Conservation (phyloP, 2,329 filamentous ascomycete species). For the Coniochaeta prunicola region DNA sequence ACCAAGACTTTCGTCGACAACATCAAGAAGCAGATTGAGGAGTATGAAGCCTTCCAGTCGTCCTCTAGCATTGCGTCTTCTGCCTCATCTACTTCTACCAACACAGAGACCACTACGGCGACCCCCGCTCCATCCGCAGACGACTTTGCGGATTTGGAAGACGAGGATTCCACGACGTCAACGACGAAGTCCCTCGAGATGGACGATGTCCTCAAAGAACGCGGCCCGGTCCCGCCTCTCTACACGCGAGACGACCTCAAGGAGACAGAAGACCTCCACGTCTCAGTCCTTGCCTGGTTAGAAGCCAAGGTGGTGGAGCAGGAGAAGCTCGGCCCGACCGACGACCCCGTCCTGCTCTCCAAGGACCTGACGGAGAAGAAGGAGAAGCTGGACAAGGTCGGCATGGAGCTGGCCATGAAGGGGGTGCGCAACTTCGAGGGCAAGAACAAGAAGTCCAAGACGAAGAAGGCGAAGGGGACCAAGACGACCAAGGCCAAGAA, state of each 20-base stretch:
- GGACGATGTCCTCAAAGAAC: slow-evolving; percentile 36
- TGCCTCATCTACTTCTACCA: slow-evolving; percentile 29
- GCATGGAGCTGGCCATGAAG: slow-evolving; percentile 64
- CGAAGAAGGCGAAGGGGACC: slow-evolving; percentile 24
- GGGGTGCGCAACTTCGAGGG: slow-evolving; percentile 50
- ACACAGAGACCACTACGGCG: slow-evolving; percentile 24
- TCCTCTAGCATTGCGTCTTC: slow-evolving; percentile 41
- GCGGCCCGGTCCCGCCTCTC: slow-evolving; percentile 52
- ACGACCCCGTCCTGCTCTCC: slow-evolving; percentile 67
- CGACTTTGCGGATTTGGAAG: slow-evolving; percentile 71
- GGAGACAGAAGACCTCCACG: slow-evolving; percentile 54
- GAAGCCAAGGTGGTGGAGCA: slow-evolving; percentile 64
- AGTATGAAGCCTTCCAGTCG: slow-evolving; percentile 57
- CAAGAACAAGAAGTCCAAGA: slow-evolving; percentile 33
- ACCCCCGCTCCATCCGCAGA: slow-evolving; percentile 41
- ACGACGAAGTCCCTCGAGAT: slow-evolving; percentile 32
- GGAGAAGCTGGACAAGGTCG: slow-evolving; percentile 63
- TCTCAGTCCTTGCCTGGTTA: slow-evolving; percentile 65
- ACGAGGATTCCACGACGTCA: slow-evolving; percentile 43
- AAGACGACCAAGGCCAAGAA: slow-evolving; percentile 14
- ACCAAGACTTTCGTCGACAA: slow-evolving; percentile 63
- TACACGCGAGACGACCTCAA: slow-evolving; percentile 70
- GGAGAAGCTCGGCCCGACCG: slow-evolving; percentile 58
- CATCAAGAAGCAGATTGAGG: slow-evolving; percentile 62
- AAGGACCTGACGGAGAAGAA: slow-evolving; percentile 65